These are phyloP conservation scores for Fusarium musae DNA, from an alignment of 2,329 filamentous ascomycete genomes.

Conservation along the genomic window DNA sequence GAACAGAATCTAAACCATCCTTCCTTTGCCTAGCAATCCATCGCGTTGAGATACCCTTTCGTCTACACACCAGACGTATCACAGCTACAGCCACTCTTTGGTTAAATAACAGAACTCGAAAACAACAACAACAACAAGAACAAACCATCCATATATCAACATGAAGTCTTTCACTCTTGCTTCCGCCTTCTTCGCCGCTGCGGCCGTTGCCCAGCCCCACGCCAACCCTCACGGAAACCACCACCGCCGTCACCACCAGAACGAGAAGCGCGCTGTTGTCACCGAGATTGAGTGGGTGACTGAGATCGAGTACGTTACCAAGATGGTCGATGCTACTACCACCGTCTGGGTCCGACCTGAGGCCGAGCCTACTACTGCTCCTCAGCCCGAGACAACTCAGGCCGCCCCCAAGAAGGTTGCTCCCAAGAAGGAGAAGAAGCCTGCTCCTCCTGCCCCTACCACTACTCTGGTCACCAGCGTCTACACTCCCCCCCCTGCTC, in stretches of 20 bases:
- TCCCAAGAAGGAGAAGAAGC: slow-evolving; percentile 35
- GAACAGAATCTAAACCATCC: slow-evolving; percentile 41
- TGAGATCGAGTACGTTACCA: slow-evolving; percentile 59
- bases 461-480: slow-evolving; percentile 33
- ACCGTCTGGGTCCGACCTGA: slow-evolving; percentile 58
- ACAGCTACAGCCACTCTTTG: slow-evolving; percentile 39
- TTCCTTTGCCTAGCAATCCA: slow-evolving; percentile 34
- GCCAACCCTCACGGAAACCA: slow-evolving; percentile 48
- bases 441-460: slow-evolving; percentile 37
- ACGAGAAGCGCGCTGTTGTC: slow-evolving; percentile 55
- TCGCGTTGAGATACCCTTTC: slow-evolving; percentile 42
- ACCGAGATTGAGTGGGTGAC: slow-evolving; percentile 64
- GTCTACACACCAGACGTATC: slow-evolving; percentile 28
- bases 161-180: slow-evolving; percentile 57
- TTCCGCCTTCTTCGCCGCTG: slow-evolving; percentile 51
- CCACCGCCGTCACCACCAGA: slow-evolving; percentile 53
- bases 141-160: slow-evolving; percentile 2
- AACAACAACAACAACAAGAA: slow-evolving; percentile 8
- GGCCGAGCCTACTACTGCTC: slow-evolving; percentile 41
- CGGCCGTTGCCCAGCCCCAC: slow-evolving; percentile 63
- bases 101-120: slow-evolving; percentile 35
- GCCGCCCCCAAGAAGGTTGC: slow-evolving; percentile 15
- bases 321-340: slow-evolving; percentile 60
- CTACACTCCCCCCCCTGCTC: slow-evolving; percentile 37
- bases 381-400: slow-evolving; percentile 28